phyloP scores from a whole-genome alignment of 2,329 filamentous ascomycete species.

The Aspergillus sp. region DNA sequence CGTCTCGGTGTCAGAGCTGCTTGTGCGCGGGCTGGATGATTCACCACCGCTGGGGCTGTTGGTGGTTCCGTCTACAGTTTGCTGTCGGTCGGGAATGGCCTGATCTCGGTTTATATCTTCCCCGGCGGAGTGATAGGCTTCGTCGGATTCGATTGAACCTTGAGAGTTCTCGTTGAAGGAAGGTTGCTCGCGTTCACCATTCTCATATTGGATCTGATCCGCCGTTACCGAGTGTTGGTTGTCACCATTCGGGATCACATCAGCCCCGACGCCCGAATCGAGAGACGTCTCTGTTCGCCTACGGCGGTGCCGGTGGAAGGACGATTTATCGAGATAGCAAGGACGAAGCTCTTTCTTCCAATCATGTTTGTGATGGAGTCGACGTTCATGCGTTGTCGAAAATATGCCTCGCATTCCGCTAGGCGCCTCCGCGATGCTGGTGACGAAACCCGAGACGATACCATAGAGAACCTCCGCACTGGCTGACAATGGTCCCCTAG shows the following conservation, averaged over 20 bases:
- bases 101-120: not conserved
- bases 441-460: conserved; percentile 76
- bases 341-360: conserved; percentile 3
- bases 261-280: not conserved
- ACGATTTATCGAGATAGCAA: not conserved
- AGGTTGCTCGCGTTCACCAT: not conserved
- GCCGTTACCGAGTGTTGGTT: not conserved
- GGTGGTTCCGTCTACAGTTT: not conserved
- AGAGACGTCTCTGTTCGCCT: not conserved
- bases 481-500: conserved; percentile 76
- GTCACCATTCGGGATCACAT: not conserved
- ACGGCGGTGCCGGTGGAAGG: not conserved
- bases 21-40: not conserved
- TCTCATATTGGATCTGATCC: not conserved
- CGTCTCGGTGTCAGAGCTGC: not conserved
- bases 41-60: not conserved
- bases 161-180: not conserved
- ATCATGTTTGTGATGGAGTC: not conserved
- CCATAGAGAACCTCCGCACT: conserved; percentile 77
- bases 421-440: conserved; percentile 76
- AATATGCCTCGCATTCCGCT: conserved; percentile 47
- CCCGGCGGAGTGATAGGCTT: conserved; percentile 9
- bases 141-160: not conserved
- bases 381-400: conserved; percentile 2
- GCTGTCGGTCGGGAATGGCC: not conserved